Evolutionary conservation across 2,329 filamentous ascomycete species (phyloP), one percentile per base, ranked within the genome.

Genomic region (Fonsecaea monophora): DNA sequence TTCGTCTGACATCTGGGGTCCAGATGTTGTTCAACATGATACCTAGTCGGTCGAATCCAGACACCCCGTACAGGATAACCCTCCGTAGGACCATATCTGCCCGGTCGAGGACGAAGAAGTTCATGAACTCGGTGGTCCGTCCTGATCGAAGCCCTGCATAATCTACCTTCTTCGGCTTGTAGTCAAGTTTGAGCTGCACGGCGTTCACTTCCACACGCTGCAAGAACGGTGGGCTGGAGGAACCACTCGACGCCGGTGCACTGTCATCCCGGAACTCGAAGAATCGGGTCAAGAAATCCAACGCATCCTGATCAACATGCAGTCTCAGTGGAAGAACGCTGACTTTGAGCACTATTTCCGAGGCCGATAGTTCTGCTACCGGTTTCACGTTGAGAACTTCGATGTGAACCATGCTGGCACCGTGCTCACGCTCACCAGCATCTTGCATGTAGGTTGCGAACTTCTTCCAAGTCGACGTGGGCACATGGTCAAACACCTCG

Each of bases 121-220:
- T 99, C 94, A 98, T 98, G 75, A 99, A 96, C 77, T 99, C 95
- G 0, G 92, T 96, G 0, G 95, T 98, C 71, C 92, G 92, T 1
- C 95, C 95, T 1, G 95, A 97, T 32, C 94, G 89, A 3, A 99
- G 85, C 3, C 94, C 94, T 0, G 89, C 92, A 73, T 99, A 99
- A 77, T 99, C 94, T 18, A 99, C 92, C n/a, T 92, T 88, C 79
- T 99, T 98, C 8, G 95, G 95, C 77, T 99, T 99, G 81, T 99
- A 99, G 78, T 99, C 95, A 3, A 96, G 87, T 74, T 91, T 93
- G 64, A 99, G 85, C 1, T 89, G 89, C 30, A 99, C 87, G 3
- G 91, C 87, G 70, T 92, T 91, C 55, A 99, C 85, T 79, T 98
- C 95, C 1, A 92, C 90, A 61, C 95, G 87, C 76, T 98, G 94